phyloP scores from a whole-genome alignment of 208 protist genomes.

The Sergeia podlipaevii region DNA sequence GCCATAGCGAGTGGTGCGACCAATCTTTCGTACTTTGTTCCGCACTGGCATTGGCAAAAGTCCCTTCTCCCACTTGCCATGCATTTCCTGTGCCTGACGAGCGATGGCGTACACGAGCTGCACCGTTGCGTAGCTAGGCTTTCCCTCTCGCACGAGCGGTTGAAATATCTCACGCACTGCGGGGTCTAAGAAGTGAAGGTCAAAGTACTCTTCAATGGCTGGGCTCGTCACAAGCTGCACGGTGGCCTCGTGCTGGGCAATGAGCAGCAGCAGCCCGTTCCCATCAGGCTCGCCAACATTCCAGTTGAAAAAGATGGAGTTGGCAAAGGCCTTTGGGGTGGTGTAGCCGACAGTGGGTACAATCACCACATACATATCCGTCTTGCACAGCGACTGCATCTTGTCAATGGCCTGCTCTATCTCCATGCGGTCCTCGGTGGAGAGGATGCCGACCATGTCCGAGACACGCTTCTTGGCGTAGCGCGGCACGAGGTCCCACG shows the following conservation, averaged over 20 bases:
- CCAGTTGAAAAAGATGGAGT: conserved; percentile 88
- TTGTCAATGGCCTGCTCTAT: conserved; percentile 86
- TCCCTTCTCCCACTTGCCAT: conserved; percentile 46
- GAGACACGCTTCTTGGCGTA: conserved; percentile 85
- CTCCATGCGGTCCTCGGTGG: conserved; percentile 80
- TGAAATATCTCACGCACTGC: conserved; percentile 77
- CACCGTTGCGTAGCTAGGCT: conserved; percentile 72
- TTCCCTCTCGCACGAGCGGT: conserved; percentile 73
- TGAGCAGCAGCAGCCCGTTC: conserved; percentile 78
- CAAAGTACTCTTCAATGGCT: conserved; percentile 83
- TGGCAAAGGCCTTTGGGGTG: conserved; percentile 70
- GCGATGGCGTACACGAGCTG: conserved; percentile 88
- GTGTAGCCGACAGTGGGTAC: conserved; percentile 86
- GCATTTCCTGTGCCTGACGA: conserved; percentile 81
- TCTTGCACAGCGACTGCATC: conserved; percentile 81
- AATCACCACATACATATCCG: conserved; percentile 80
- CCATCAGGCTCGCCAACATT: conserved; percentile 66
- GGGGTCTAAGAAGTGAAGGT: conserved; percentile 52
- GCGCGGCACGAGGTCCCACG: conserved; percentile 78
- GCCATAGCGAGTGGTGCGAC: conserved; percentile 61
- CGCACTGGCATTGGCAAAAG: conserved; percentile 52
- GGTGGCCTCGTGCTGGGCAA: conserved; percentile 75
- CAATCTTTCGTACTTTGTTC: conserved; percentile 66
- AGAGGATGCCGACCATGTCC: conserved; percentile 76
- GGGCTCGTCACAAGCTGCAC: conserved; percentile 74